Conservation (phyloP, 805 yeast genomes). For the Komagataella phaffii region DNA sequence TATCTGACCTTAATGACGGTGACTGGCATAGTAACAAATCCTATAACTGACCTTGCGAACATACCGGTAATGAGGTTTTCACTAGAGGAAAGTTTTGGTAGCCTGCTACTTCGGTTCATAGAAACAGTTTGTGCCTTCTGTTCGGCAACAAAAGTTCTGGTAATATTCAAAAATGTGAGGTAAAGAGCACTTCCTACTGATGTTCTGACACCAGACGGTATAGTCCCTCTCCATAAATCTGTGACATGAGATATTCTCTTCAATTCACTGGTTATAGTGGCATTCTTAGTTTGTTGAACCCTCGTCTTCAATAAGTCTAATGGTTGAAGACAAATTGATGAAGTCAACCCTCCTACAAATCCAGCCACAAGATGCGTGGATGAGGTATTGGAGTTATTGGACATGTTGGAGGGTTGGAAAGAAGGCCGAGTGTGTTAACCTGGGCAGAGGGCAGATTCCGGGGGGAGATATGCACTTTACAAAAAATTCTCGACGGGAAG, state of each 20-base stretch:
- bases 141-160: conserved; percentile 38
- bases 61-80: conserved; percentile 74
- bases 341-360: conserved; percentile 69
- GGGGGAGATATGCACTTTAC: background rate
- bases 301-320: conserved; percentile 82
- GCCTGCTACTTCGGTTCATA: conserved; percentile 20
- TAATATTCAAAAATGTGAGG: conserved; percentile 52
- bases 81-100: conserved; percentile 60
- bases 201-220: conserved; percentile 83
- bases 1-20: conserved; percentile 82
- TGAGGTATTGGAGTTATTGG: conserved; percentile 2
- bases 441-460: background rate
- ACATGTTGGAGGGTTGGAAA: background rate
- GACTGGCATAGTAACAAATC: conserved; percentile 86
- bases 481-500: background rate
- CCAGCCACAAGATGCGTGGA: conserved; percentile 63
- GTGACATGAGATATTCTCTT: conserved; percentile 26
- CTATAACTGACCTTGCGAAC: conserved; percentile 66
- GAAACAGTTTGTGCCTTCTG: conserved; percentile 5
- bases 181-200: conserved; percentile 86
- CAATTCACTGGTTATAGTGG: conserved; percentile 18
- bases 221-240: conserved; percentile 85
- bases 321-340: conserved; percentile 77
- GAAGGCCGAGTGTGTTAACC: background rate
- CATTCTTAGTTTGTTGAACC: conserved; percentile 44